Base-by-base conservation (phyloP, 2,329 filamentous ascomycete species). In the Anthostomella pinea region DNA sequence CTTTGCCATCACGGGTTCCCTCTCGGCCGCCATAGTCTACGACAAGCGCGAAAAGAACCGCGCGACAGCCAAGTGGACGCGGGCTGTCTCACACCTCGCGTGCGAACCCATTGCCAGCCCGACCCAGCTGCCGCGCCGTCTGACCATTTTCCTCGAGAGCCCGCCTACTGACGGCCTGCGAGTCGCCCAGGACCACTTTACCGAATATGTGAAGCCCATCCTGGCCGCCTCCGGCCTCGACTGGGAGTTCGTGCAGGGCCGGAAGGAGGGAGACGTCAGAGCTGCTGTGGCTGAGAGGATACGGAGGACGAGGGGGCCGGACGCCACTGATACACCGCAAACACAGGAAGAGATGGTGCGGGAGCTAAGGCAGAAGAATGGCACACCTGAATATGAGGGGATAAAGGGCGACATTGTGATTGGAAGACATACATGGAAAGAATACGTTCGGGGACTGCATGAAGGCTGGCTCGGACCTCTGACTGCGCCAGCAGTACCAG, bases 401-500 rank as follows among this genome's bases (percentile, higher is more conserved):
- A 70, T 84, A 15, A 76, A 77, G 45, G 93, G 93, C 28, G 91
- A 97, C 58, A 73, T 98, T 33, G 81, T 97, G 13, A 79, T 98
- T 52, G 93, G 93, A 9, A 73, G 91, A 38, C 86, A 96, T 59
- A 83, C 91, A 8, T 98, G 93, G 93, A 98, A 96, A 67, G 93
- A 98, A 65, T 98, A 97, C 61, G 70, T 97, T 16, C 77, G 90
- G 40, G 93, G 93, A 29, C 59, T 97, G 49, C 93, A 98, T 60
- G 93, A 98, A 65, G 93, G 93, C 38, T 98, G 93, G 91, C 68
- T 98, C 16, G 91, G 93, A 0, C 89, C 93, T 6, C 68, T 95
- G 27, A 78, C 84, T 41, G 65, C 79, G 38, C 84, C 85, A 2
- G 54, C 59, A 18, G 58, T 66, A 35, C 58, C 59, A 39, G 39